Evolutionary conservation across 768 basidiomycete species (phyloP).

Genomic region (Boletus vermiculosoides): DNA sequence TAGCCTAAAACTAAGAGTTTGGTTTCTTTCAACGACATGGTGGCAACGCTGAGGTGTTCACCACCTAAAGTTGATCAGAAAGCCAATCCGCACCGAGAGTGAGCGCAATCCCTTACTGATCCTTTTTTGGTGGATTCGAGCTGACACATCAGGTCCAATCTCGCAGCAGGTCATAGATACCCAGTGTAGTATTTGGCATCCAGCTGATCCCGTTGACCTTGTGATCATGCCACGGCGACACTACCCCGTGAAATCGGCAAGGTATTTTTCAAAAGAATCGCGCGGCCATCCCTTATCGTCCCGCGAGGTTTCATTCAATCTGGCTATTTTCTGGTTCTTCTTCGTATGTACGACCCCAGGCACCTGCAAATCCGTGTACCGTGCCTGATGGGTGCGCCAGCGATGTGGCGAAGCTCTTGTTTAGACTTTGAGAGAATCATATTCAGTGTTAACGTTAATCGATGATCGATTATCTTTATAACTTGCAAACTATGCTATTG

Average conservation of each 20-base stretch:
- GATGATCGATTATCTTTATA: no score
- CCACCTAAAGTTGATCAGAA: background rate
- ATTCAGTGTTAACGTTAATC: no score
- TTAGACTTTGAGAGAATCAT: background rate
- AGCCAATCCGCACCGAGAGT: background rate
- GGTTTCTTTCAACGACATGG: background rate
- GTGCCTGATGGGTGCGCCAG: background rate
- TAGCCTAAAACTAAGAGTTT: background rate
- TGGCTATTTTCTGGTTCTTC: background rate
- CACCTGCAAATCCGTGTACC: no score
- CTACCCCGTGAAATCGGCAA: background rate
- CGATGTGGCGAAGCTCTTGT: background rate
- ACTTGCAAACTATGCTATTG: background rate
- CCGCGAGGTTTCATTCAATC: background rate
- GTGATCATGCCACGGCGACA: background rate
- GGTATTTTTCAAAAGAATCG: no score
- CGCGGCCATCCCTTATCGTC: background rate
- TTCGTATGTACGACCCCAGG: background rate
- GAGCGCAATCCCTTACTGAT: background rate
- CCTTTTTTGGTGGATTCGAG: no score
- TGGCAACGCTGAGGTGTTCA: background rate
- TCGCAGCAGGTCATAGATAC: background rate
- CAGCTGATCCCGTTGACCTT: background rate
- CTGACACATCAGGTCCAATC: background rate
- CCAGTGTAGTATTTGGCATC: background rate